Evolutionary conservation across 2,329 filamentous ascomycete genomes (phyloP), one percentile per base, ranked within the genome.

Genomic region (Dothistroma pini): DNA sequence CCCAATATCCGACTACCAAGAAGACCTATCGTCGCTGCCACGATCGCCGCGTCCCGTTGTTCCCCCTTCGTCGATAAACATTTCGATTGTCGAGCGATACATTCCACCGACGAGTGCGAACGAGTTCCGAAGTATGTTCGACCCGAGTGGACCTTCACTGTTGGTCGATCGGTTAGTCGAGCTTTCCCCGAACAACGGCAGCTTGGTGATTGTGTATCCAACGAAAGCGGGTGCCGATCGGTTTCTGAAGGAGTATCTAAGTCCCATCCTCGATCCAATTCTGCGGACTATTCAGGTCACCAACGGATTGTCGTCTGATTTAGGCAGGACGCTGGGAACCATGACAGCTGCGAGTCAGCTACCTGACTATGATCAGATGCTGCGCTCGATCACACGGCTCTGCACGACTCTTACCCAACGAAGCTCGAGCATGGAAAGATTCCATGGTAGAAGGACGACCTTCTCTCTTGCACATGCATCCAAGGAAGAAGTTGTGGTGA

Each of bases 21-120:
- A 83, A 63, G 80, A 83, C 63, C 77, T 79, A 6, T 77, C 77
- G 51, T 77, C 80, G 19, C 72, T 81, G 4, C 78, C 81, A 9
- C 78, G 81, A 49, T 81, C 80, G 12, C 84, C 84, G 11, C 77
- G 80, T 58, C 84, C 84, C 1, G 80, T 86, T 49, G 85, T 86
- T 0, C 82, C 84, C 6, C 85, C 85, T 0, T 80, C 79, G 19
- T 84, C 81, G 54, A 83, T 87, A 63, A 80, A 87, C 58, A 76
- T 87, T 47, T 83, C 84, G 1, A 78, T 87, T 12, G 78, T 88
- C 4, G 86, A 88, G 73, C 82, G 86, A 41, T 88, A 86, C 71
- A 84, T 88, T n/a, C 86, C 86, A 19, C 85, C 86, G 2, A 80
- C 84, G 0, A 85, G 81, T 22, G 69, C 75, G 0, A 79, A 83